Evolutionary conservation across 2,329 filamentous ascomycete species (phyloP).

Genomic region (Fusarium oligoseptatum): DNA sequence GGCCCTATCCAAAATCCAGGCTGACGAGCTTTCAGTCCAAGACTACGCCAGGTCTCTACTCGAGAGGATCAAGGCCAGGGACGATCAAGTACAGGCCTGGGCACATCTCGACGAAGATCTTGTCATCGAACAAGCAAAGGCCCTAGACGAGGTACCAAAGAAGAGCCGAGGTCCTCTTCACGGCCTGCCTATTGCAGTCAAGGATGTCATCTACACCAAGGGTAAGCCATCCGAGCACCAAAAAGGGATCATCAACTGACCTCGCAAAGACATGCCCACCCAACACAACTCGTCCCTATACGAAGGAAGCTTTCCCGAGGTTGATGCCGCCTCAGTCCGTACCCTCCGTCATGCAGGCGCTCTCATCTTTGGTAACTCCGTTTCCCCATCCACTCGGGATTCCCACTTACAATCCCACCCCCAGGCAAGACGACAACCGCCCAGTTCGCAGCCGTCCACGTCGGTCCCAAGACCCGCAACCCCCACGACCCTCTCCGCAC

Average conservation of each 20-base stretch:
- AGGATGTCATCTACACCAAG: conserved; percentile 72
- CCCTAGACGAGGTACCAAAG: conserved; percentile 63
- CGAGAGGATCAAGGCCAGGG: conserved; percentile 57
- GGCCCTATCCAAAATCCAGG: conserved; percentile 54
- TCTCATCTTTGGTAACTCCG: conserved; percentile 61
- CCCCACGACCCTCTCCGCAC: conserved; percentile 75
- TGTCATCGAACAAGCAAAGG: conserved; percentile 63
- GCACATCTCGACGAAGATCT: conserved; percentile 59
- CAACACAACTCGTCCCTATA: conserved; percentile 69
- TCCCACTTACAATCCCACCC: background rate
- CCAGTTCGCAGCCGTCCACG: conserved; percentile 70
- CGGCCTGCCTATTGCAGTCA: conserved; percentile 69
- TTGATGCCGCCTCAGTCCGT: conserved; percentile 67
- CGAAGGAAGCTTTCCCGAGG: conserved; percentile 54
- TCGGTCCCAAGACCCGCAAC: conserved; percentile 69
- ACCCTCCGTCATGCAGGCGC: conserved; percentile 68
- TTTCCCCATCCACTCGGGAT: background rate
- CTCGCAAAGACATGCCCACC: conserved; percentile 66
- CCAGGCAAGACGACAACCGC: conserved; percentile 64
- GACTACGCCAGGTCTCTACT: conserved; percentile 64
- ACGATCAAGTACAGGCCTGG: conserved; percentile 64
- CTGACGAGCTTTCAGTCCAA: conserved; percentile 62
- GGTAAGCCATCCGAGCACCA: conserved; percentile 48
- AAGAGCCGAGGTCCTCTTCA: conserved; percentile 67
- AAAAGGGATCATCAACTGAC: background rate